Base-by-base conservation (phyloP, 345 rosid genomes). In the Isatis tinctoria region DNA sequence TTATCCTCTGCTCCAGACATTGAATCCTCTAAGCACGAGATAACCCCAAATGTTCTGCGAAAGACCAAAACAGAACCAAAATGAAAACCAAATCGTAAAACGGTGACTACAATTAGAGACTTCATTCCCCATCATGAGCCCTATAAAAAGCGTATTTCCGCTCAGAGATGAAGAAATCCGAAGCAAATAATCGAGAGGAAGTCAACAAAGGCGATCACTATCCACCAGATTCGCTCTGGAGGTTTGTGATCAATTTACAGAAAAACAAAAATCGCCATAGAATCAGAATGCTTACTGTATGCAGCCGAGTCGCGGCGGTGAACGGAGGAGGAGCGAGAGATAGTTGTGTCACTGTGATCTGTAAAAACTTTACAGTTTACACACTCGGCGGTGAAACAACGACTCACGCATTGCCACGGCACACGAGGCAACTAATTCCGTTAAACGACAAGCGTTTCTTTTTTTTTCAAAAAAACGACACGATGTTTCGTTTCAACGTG, bases 1-100 rank as follows among this genome's bases (percentile, higher is more conserved):
- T 74, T 76, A 57, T 82, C 91, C 49, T 88, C 95, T 40, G 82
- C 74, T 17, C 54, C 77, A 59, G 92, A 86, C 97, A 91, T 91
- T 32, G 73, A 39, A 61, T 68, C 74, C 41, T 56, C 49, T 10
- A 20, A 37, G 24, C 28, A 44, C 60, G 7, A 64, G 8, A 52
- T 37, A 12, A 1, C 56, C 40, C 27, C 30, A 48, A 48, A 40
- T 28, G 10, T 18, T 24, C 81, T 65, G 51, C 17, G 4, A 11
- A 12, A 49, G 4, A 18, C 20, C 26, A 16, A 47, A 37, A 33
- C 13, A n/a, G 9, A 22, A 22, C 24, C 24, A 18, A 65, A 33
- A 45, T 13, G 10, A 36, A 67, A 54, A 61, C 6, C 16, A 53
- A 51, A 27, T 53, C 54, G 51, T 30, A 8, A 30, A 6, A 5